A percentile compares a stretch with the other conserved stretches of the same genome.
Evolutionary conservation across 163 green algal species (phyloP).

Genomic region (Chlorella variabilis): DNA sequence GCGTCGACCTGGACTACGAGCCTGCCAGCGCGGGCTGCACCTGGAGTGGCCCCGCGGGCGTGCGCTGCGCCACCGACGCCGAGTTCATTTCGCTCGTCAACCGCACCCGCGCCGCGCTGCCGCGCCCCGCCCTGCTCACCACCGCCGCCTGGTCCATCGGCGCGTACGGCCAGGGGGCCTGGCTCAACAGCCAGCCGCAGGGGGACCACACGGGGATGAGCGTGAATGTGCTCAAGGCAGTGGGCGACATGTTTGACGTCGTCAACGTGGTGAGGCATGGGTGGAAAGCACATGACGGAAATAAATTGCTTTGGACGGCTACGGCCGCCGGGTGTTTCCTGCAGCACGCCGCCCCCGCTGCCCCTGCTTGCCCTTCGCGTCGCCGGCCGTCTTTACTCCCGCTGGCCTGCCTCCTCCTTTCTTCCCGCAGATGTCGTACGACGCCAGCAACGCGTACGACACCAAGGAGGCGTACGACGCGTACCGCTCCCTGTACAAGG

Average conservation of each 20-base stretch:
- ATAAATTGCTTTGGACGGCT: too few species aligned
- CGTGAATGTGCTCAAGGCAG: conserved; percentile 39
- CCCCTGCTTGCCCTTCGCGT: background rate
- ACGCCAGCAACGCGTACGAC: conserved; percentile 34
- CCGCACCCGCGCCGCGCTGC: conserved; percentile 26
- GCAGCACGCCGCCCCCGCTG: too few species aligned
- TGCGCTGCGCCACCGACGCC: conserved; percentile 33
- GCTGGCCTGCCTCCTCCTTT: background rate
- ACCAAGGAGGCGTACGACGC: conserved; percentile 33
- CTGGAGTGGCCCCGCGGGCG: background rate
- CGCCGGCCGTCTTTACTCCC: background rate
- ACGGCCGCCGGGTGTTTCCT: too few species aligned
- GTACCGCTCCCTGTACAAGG: conserved; percentile 36
- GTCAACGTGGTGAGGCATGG: conserved; percentile 11
- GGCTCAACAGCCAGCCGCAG: conserved; percentile 33
- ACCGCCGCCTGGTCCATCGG: conserved; percentile 39
- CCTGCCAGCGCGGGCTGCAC: conserved; percentile 10
- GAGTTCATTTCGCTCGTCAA: conserved; percentile 25
- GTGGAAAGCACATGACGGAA: too few species aligned
- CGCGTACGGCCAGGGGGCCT: conserved; percentile 36
- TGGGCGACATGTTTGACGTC: conserved; percentile 31
- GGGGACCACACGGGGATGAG: conserved; percentile 37
- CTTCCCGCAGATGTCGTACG: conserved; percentile 37
- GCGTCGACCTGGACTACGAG: conserved; percentile 50
- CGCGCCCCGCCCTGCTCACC: conserved; percentile 33